Conservation (phyloP, 306 rosid species). For the Vigna trinervia region DNA sequence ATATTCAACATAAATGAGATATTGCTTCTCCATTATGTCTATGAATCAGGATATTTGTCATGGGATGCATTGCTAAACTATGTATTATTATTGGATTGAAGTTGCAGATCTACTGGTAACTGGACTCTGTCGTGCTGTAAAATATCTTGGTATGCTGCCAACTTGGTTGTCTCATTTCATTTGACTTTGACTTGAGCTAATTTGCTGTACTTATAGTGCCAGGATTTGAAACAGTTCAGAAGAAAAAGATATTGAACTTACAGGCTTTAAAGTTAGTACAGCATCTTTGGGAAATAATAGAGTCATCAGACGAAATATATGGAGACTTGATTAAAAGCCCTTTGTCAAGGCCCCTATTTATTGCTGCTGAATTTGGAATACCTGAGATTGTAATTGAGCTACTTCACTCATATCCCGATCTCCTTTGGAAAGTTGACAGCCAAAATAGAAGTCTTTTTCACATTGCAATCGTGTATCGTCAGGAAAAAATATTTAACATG, state of each 20-base stretch:
- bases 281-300: not conserved
- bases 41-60: not conserved
- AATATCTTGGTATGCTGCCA: conserved; percentile 27
- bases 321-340: conserved; percentile 31
- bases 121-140: conserved; percentile 5
- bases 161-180: not conserved
- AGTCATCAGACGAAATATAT: conserved; percentile 14
- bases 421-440: conserved; percentile 23
- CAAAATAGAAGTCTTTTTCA: conserved; percentile 37
- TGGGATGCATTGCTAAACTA: not conserved
- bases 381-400: conserved; percentile 36
- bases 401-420: conserved; percentile 25
- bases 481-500: conserved; percentile 30
- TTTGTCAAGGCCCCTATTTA: conserved; percentile 26
- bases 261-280: conserved; percentile 32
- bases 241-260: conserved; percentile 23
- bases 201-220: conserved; percentile 11
- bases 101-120: conserved; percentile 19
- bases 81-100: conserved; percentile 11
- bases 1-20: conserved; percentile 15
- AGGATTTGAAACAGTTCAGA: conserved; percentile 28
- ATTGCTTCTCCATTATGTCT: not conserved
- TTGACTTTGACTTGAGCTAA: conserved; percentile 7
- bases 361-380: conserved; percentile 29
- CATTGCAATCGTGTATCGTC: conserved; percentile 24